phyloP scores from a whole-genome alignment of 805 yeast species.

The Ascoidea rubescens region DNA sequence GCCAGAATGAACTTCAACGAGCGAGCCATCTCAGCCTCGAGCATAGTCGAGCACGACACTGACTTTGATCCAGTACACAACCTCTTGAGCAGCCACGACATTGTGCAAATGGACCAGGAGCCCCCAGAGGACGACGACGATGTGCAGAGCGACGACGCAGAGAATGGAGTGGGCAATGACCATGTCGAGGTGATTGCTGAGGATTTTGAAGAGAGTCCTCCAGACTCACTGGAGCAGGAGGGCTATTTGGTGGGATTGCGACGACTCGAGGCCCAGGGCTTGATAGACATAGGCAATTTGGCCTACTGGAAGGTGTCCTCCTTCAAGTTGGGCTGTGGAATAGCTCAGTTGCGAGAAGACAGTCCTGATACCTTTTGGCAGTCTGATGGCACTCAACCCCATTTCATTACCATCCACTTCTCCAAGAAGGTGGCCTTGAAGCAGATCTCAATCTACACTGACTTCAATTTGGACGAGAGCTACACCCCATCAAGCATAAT shows the following conservation, averaged over 20 bases:
- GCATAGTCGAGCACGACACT: too few species aligned
- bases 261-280: constrained; percentile 40
- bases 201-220: background rate
- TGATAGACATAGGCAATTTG: constrained; percentile 63
- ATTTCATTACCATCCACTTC: constrained; percentile 64
- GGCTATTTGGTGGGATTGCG: constrained; percentile 26
- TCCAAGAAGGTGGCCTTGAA: constrained; percentile 60
- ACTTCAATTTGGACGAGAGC: constrained; percentile 68
- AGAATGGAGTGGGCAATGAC: background rate
- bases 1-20: too few species aligned
- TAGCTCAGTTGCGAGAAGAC: constrained; percentile 60
- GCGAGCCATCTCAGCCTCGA: too few species aligned
- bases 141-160: background rate
- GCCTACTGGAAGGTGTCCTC: constrained; percentile 84
- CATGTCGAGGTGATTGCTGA: background rate
- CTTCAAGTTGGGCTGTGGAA: constrained; percentile 55
- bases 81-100: background rate
- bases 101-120: background rate
- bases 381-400: constrained; percentile 88
- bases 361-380: constrained; percentile 78
- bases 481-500: constrained; percentile 72
- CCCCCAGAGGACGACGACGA: background rate
- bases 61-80: background rate
- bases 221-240: background rate
- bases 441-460: constrained; percentile 56